phyloP scores from a whole-genome alignment of 2,329 filamentous ascomycete genomes.

The Dissoconium aciculare region DNA sequence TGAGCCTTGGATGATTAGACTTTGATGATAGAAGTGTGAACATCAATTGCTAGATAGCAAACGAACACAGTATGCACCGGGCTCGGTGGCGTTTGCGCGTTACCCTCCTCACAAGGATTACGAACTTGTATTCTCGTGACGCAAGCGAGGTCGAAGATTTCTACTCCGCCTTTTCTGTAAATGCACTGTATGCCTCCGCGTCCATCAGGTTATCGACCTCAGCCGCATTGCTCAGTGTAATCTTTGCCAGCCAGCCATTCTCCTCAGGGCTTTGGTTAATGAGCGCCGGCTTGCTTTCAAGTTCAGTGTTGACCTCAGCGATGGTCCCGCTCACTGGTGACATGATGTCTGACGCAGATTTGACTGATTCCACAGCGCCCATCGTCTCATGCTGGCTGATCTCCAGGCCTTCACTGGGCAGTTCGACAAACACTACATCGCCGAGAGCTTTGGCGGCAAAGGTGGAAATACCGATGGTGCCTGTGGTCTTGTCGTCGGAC shows the following conservation, averaged over 20 bases:
- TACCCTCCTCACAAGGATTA: too few species aligned
- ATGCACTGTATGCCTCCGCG: constrained; percentile 59
- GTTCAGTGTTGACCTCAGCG: constrained; percentile 52
- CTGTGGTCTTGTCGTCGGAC: constrained; percentile 64
- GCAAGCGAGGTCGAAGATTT: too few species aligned
- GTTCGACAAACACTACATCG: constrained; percentile 94
- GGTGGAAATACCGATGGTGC: constrained; percentile 70
- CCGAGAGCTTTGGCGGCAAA: constrained; percentile 88
- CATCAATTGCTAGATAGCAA: too few species aligned
- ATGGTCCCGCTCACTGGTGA: constrained; percentile 69
- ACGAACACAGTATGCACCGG: too few species aligned
- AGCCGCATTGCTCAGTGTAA: constrained; percentile 54
- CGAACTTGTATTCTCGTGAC: too few species aligned
- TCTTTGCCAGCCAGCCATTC: constrained; percentile 86
- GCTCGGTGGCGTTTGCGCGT: too few species aligned
- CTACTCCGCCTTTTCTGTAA: constrained; percentile 47
- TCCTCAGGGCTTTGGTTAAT: constrained; percentile 86
- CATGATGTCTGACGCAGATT: constrained; percentile 95
- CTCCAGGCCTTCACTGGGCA: constrained; percentile 56
- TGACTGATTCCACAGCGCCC: constrained; percentile 94
- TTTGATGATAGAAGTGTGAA: too few species aligned
- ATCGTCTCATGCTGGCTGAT: constrained; percentile 67
- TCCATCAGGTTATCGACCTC: constrained; percentile 68
- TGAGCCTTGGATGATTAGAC: too few species aligned
- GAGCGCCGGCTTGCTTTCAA: constrained; percentile 72